phyloP scores from a whole-genome alignment of 2,329 filamentous ascomycete species.

The Trichoderma aggressivum region DNA sequence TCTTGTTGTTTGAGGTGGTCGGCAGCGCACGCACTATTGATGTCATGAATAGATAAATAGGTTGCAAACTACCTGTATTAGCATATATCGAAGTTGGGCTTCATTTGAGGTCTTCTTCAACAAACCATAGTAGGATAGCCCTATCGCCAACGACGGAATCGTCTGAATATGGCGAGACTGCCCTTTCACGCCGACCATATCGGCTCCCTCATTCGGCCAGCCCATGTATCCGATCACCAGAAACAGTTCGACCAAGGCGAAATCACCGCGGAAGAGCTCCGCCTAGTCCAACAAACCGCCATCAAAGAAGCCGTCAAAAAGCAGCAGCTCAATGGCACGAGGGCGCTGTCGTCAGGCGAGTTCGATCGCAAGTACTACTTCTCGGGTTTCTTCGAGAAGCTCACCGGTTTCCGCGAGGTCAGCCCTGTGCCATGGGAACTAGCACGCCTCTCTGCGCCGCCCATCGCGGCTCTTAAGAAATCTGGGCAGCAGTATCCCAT shows the following conservation, averaged over 20 bases:
- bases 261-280: slow-evolving; percentile 43
- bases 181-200: slow-evolving; percentile 72
- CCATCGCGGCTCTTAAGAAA: slow-evolving; percentile 39
- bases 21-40: not conserved
- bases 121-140: not conserved
- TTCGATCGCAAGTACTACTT: slow-evolving; percentile 55
- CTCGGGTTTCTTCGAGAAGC: slow-evolving; percentile 47
- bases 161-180: slow-evolving; percentile 29
- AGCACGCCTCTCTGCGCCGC: slow-evolving; percentile 36
- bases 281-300: slow-evolving; percentile 56
- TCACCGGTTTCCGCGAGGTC: slow-evolving; percentile 39
- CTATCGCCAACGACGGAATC: not conserved
- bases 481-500: slow-evolving; percentile 38
- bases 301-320: slow-evolving; percentile 63
- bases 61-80: not conserved
- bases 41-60: not conserved
- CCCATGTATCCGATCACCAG: slow-evolving; percentile 55
- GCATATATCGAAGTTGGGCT: not conserved
- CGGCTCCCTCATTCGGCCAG: slow-evolving; percentile 66
- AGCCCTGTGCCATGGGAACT: slow-evolving; percentile 39
- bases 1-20: not conserved
- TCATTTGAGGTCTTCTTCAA: not conserved
- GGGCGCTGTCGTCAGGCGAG: slow-evolving; percentile 66
- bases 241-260: slow-evolving; percentile 47
- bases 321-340: slow-evolving; percentile 61